Percentiles rank a stretch among this genome's conserved stretches.
Evolutionary conservation across 805 yeast genomes (phyloP).

Genomic region (Candida pseudofarinosa): DNA sequence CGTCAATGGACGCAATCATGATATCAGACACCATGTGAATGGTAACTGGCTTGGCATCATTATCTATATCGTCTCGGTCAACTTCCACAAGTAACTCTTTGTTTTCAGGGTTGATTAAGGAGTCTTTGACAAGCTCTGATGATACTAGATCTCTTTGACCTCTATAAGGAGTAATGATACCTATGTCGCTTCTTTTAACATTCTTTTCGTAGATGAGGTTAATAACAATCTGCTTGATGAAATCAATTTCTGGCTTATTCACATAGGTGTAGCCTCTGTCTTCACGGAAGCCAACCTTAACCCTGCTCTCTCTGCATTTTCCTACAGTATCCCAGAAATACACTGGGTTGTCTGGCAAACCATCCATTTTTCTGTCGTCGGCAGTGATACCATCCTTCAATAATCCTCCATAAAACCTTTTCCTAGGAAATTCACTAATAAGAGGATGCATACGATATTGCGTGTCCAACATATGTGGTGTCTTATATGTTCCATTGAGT

Average conservation of each 20-base stretch:
- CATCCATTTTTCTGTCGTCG: slow-evolving; percentile 43
- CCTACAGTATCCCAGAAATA: slow-evolving; percentile 59
- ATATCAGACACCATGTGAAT: slow-evolving; percentile 45
- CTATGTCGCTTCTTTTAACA: slow-evolving; percentile 48
- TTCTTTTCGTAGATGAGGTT: slow-evolving; percentile 52
- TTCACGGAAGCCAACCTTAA: slow-evolving; percentile 44
- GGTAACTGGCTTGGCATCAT: slow-evolving; percentile 44
- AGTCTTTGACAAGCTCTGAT: slow-evolving; percentile 43
- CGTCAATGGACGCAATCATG: slow-evolving; percentile 57
- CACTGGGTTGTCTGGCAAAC: slow-evolving; percentile 49
- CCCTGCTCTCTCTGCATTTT: slow-evolving; percentile 43
- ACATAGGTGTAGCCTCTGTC: slow-evolving; percentile 56
- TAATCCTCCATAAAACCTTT: slow-evolving; percentile 45
- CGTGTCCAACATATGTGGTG: slow-evolving; percentile 65
- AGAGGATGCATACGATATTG: slow-evolving; percentile 68
- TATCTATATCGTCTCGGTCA: slow-evolving; percentile 58
- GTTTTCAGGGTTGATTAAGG: slow-evolving; percentile 51
- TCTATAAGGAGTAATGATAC: slow-evolving; percentile 71
- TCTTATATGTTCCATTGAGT: slow-evolving; percentile 53
- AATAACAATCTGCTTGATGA: slow-evolving; percentile 45
- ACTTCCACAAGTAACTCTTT: slow-evolving; percentile 46
- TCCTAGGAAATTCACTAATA: slow-evolving; percentile 56
- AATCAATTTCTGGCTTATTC: slow-evolving; percentile 50
- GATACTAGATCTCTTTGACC: slow-evolving; percentile 69
- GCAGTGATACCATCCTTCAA: slow-evolving; percentile 58